Conservation (phyloP, 2,329 filamentous ascomycete genomes). For the Diaporthe nobilis region DNA sequence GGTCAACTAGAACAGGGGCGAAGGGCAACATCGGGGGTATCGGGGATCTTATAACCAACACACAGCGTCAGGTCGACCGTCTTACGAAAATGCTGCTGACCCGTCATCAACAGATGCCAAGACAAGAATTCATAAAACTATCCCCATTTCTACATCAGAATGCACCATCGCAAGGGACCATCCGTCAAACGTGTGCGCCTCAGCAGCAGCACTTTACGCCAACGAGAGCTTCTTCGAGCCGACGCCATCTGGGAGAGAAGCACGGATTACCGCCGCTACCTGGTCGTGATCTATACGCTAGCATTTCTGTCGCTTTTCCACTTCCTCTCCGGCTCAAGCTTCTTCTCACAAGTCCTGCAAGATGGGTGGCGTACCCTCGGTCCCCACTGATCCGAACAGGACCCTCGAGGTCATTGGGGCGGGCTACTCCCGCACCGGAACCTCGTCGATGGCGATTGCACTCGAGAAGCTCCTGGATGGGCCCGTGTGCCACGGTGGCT, state of each 20-base stretch:
- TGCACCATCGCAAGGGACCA: not conserved
- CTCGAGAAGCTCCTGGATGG: constrained; percentile 27
- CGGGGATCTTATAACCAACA: not conserved
- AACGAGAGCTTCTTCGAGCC: not conserved
- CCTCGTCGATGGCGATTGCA: constrained; percentile 20
- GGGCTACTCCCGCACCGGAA: constrained; percentile 31
- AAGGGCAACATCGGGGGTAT: not conserved
- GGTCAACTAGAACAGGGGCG: not conserved
- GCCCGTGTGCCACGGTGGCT: constrained; percentile 15
- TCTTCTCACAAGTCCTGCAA: not conserved
- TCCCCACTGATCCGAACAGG: constrained; percentile 23
- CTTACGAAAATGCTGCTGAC: not conserved
- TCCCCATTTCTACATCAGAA: constrained; percentile 8
- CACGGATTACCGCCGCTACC: not conserved
- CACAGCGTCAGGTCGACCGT: not conserved
- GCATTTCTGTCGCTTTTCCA: not conserved
- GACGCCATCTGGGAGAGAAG: not conserved
- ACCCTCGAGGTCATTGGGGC: constrained; percentile 32
- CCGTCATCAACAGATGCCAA: not conserved
- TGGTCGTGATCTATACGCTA: not conserved
- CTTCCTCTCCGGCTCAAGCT: not conserved
- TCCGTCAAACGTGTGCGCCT: not conserved
- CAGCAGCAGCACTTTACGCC: too few species aligned
- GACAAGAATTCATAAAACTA: not conserved
- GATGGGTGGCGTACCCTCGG: constrained; percentile 29